Percentiles rank a stretch among this genome's conserved stretches.
Conservation (phyloP, 2,329 filamentous ascomycete genomes). For the Diaporthe velutina region DNA sequence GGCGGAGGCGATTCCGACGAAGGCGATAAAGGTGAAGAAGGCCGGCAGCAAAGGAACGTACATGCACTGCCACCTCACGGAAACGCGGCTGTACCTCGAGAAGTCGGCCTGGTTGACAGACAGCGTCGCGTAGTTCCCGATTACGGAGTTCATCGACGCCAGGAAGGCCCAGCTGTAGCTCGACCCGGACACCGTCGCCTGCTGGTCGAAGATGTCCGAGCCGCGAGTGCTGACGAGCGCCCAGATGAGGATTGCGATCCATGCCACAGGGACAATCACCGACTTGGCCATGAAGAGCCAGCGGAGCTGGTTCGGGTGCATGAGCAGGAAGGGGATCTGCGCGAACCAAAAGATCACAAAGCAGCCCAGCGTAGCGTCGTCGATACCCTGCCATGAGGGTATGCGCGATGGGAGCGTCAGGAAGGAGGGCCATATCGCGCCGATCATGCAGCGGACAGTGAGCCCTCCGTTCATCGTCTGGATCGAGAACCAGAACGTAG, state of each 20-base stretch:
- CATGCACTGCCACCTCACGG: constrained; percentile 33
- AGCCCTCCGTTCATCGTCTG: constrained; percentile 47
- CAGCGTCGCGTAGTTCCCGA: constrained; percentile 38
- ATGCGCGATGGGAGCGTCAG: constrained; percentile 56
- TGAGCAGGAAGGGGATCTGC: constrained; percentile 47
- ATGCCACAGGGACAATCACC: constrained; percentile 40
- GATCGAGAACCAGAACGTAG: constrained; percentile 54
- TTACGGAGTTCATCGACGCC: constrained; percentile 44
- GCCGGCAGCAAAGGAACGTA: constrained; percentile 50
- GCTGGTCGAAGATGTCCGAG: constrained; percentile 41
- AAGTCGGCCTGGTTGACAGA: constrained; percentile 40
- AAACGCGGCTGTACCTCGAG: constrained; percentile 34
- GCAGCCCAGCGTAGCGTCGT: constrained; percentile 43
- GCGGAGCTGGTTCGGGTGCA: constrained; percentile 47
- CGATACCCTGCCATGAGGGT: constrained; percentile 51
- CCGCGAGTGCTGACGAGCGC: constrained; percentile 41
- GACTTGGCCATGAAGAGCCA: constrained; percentile 44
- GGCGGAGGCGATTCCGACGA: constrained; percentile 58
- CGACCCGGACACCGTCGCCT: constrained; percentile 39
- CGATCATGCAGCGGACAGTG: constrained; percentile 35
- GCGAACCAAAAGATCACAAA: constrained; percentile 46
- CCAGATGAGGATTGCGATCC: constrained; percentile 44
- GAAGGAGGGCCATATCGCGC: constrained; percentile 56
- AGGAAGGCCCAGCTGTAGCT: constrained; percentile 42
- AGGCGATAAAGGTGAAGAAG: constrained; percentile 56